Base-by-base conservation (phyloP, 1,284 basidiomycete species). In the Apiotrichum montevideense region DNA sequence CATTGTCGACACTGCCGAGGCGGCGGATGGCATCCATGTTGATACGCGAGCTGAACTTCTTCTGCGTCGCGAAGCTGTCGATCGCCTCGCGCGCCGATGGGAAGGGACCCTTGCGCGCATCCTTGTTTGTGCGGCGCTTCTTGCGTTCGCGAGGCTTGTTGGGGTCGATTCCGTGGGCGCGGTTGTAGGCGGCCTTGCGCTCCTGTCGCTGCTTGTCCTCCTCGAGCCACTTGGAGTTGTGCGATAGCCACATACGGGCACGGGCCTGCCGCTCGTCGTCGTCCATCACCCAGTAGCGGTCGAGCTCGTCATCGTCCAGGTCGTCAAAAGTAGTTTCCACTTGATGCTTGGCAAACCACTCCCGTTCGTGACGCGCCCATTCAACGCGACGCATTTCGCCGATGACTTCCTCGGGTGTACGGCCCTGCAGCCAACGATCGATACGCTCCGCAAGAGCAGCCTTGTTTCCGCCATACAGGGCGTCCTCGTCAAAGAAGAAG, bases 181-280 rank as follows among this genome's bases (percentile, higher is more conserved):
- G 56, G 40, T 67, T 63, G 43, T 61, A 61, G 14, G 65, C 65
- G 3, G 60, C 68, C 39, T 63, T 58, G 43, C 65, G 62, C 58
- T 66, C 67, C 51, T 64, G 66, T 35, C 66, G 63, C 50, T 71
- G 70, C 59, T 90, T 90, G 46, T 94, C 80, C 35, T 88, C 86
- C 72, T 96, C 90, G 51, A 98, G 78, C 78, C 96, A 98, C 54
- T 96, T 92, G 63, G 84, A 84, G 77, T 98, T 98, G 72, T 93
- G 82, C 76, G 95, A 92, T 60, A 98, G 89, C 96, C 96, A 98
- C 15, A 98, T 85, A 33, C 93, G 85, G 69, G 95, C 92, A 73
- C 94, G 96, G 69, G 92, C 83, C 71, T 83, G 84, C 6, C 90
- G 87, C 75, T 98, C 95, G 33, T 90, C 88, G 47, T 89, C 86